Conservation (phyloP, 345 rosid species). For the Gossypium longicalyx region DNA sequence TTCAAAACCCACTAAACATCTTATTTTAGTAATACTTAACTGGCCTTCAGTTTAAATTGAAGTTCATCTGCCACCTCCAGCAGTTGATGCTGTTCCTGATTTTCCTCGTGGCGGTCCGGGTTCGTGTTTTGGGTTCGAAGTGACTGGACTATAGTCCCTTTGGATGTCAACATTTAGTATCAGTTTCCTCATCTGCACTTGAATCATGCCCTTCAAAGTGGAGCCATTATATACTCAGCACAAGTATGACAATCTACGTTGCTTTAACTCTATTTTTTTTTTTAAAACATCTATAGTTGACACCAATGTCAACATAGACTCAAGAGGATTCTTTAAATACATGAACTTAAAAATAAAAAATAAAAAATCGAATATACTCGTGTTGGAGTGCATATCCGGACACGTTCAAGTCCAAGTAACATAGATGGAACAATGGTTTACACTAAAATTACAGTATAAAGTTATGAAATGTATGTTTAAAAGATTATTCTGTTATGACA, state of each 20-base stretch:
- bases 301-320: too few relatives aligned
- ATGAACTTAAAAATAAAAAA: too few relatives aligned
- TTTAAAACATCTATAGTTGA: too few relatives aligned
- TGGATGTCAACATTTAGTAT: background rate
- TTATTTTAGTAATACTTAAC: background rate
- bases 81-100: background rate
- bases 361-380: too few relatives aligned
- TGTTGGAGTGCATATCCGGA: too few relatives aligned
- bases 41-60: background rate
- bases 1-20: background rate
- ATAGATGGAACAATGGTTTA: background rate
- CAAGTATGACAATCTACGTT: too few relatives aligned
- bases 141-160: slow-evolving; percentile 7
- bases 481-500: background rate
- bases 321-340: too few relatives aligned
- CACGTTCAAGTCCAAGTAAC: background rate
- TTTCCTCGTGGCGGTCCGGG: slow-evolving; percentile 13
- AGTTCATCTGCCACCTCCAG: slow-evolving; percentile 3
- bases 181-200: slow-evolving; percentile 9
- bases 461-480: background rate
- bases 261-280: too few relatives aligned
- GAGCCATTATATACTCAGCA: background rate
- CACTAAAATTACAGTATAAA: background rate
- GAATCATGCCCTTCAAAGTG: background rate
- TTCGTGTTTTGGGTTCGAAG: slow-evolving; percentile 1